Evolutionary conservation across 2,329 filamentous ascomycete species (phyloP).

Genomic region (Claviceps digitariae): DNA sequence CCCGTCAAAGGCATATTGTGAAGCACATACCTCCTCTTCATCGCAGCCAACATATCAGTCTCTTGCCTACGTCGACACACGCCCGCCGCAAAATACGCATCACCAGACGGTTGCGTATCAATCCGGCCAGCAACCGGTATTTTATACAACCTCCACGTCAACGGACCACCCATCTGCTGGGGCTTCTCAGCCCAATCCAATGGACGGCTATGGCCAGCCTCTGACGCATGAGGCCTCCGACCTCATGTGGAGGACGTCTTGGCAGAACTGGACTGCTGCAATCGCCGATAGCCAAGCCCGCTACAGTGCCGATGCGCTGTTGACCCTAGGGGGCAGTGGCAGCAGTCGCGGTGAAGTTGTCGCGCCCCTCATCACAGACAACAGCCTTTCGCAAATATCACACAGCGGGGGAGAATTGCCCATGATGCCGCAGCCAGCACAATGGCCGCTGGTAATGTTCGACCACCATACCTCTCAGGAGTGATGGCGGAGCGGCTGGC

Average conservation of each 20-base stretch:
- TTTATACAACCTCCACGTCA: slow-evolving; percentile 13
- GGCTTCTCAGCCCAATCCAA: slow-evolving; percentile 20
- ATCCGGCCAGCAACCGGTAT: slow-evolving; percentile 14
- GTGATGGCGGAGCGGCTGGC: neutral
- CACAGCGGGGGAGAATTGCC: slow-evolving; percentile 10
- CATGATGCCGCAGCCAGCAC: slow-evolving; percentile 14
- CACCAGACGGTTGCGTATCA: slow-evolving; percentile 11
- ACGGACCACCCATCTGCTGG: slow-evolving; percentile 10
- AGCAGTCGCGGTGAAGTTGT: neutral
- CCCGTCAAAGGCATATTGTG: slow-evolving; percentile 18
- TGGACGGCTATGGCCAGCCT: slow-evolving; percentile 28
- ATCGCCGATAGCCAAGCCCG: slow-evolving; percentile 36
- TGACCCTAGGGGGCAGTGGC: slow-evolving; percentile 27
- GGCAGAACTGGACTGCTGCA: slow-evolving; percentile 41
- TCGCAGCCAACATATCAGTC: slow-evolving; percentile 17
- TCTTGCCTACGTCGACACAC: slow-evolving; percentile 17
- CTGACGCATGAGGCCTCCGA: slow-evolving; percentile 15
- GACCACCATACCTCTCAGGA: slow-evolving; percentile 11
- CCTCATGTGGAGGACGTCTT: slow-evolving; percentile 31
- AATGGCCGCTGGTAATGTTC: slow-evolving; percentile 21
- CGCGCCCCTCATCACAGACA: slow-evolving; percentile 3
- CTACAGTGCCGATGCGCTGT: slow-evolving; percentile 34
- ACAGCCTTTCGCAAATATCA: slow-evolving; percentile 1
- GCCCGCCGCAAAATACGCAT: neutral
- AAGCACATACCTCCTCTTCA: slow-evolving; percentile 11